Evolutionary conservation across 2,329 filamentous ascomycete genomes (phyloP), one percentile per base, ranked within the genome.

Genomic region (Talaromyces sp.): DNA sequence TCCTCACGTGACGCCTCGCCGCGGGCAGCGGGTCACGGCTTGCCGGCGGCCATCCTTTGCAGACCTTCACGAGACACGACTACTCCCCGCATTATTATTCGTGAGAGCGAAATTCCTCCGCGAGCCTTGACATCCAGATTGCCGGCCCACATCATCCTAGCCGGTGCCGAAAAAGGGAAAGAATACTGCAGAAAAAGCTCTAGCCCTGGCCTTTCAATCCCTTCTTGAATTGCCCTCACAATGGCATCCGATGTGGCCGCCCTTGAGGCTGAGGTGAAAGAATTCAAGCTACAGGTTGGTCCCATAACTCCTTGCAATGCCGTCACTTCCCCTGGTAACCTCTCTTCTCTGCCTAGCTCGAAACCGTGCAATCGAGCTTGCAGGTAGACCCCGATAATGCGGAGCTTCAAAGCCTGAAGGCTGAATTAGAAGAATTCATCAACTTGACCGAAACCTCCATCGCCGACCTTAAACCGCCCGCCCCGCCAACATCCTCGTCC

Each of bases 361-460:
- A 93, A 70, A 87, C 90, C 41, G 87, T 96, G 62, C 80, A 87
- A 69, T 81, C 85, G 59, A 89, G 90, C 66, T 85, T 96, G 60
- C 87, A 89, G 75, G 87, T 89, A 75, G 90, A 95, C 70, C 88
- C 92, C 64, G 88, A 89, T 62, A 93, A 91, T 75, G 81, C 80
- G 69, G 91, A 93, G 76, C 86, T 96, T 70, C 83, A 88, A 70
- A 85, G 83, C 71, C 85, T 96, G 73, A 88, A 89, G 77, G 80
- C 84, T 73, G 91, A 96, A 82, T 86, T 96, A 78, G 84, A 91
- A 81, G 84, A 88, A 78, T 86, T 91, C 77, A 89, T 98, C 76
- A 82, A 84, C 73, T 84, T 92, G 68, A 86, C 91, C 76, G 86
- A 93, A 80, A 86, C 88, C 71, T 86, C 88, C 69, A 89, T 97